These are phyloP conservation scores for Ilex paraguariensis DNA, from an alignment of 305 asterid species.

Conservation along the genomic window DNA sequence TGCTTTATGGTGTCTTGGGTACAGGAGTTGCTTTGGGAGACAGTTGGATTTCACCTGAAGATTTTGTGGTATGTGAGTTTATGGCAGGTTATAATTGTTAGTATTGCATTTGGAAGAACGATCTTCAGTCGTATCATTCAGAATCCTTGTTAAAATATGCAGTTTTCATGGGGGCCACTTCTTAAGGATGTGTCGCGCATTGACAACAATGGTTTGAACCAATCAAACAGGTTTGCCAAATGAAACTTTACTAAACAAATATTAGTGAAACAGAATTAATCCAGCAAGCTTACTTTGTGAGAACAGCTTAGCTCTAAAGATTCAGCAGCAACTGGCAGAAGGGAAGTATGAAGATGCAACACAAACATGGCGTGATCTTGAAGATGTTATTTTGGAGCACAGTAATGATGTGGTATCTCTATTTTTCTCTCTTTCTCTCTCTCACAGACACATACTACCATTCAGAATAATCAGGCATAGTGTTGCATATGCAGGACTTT, in stretches of 20 bases:
- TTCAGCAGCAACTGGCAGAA: neutral
- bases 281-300: neutral
- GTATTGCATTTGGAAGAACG: too few species aligned
- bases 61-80: neutral
- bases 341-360: neutral
- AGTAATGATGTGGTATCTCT: neutral
- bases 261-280: too few species aligned
- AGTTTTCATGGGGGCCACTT: slow-evolving; percentile 2
- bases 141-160: neutral
- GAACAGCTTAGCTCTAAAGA: neutral
- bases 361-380: neutral
- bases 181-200: neutral
- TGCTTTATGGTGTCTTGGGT: too few species aligned
- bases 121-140: too few species aligned
- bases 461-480: too few species aligned
- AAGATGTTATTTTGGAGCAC: neutral
- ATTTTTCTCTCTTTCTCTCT: neutral
- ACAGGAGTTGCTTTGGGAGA: slow-evolving; percentile 5
- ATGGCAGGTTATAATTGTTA: too few species aligned
- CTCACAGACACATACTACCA: neutral
- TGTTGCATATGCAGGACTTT: neutral
- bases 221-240: neutral
- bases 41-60: slow-evolving; percentile 5
- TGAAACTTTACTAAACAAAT: neutral
- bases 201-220: neutral